Evolutionary conservation across 2,329 filamentous ascomycete species (phyloP).

Genomic region (Cladosporium sphaerospermum): DNA sequence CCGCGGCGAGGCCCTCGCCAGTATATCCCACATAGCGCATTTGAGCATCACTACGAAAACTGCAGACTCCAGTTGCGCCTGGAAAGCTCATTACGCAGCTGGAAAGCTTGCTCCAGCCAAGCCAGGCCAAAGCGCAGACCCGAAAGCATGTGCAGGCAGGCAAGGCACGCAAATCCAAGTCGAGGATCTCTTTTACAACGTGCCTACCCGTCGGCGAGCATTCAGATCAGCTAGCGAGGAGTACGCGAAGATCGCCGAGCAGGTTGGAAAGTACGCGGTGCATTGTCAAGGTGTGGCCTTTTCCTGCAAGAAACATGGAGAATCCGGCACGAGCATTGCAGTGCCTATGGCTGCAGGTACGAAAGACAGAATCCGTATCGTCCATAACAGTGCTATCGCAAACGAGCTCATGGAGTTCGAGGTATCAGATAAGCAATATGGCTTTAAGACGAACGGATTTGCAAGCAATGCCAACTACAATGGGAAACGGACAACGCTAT

Average conservation of each 20-base stretch:
- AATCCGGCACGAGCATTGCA: slow-evolving; percentile 74
- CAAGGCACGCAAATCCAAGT: slow-evolving; percentile 90
- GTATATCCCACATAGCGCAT: slow-evolving; percentile 97
- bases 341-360: slow-evolving; percentile 67
- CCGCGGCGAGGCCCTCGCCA: slow-evolving; percentile 88
- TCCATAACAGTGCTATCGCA: slow-evolving; percentile 76
- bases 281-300: slow-evolving; percentile 90
- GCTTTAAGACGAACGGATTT: slow-evolving; percentile 74
- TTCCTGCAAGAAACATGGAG: slow-evolving; percentile 93
- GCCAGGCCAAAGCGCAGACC: slow-evolving; percentile 78
- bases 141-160: slow-evolving; percentile 79
- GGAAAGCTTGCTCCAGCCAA: slow-evolving; percentile 78
- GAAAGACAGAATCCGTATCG: slow-evolving; percentile 80
- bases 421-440: slow-evolving; percentile 67
- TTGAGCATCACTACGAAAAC: slow-evolving; percentile 92
- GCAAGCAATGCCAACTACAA: slow-evolving; percentile 93
- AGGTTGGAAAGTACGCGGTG: slow-evolving; percentile 87
- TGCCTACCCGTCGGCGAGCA: slow-evolving; percentile 78
- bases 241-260: slow-evolving; percentile 94
- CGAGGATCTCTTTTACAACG: slow-evolving; percentile 95
- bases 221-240: slow-evolving; percentile 91
- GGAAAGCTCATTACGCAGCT: slow-evolving; percentile 80
- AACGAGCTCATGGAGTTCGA: slow-evolving; percentile 80
- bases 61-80: slow-evolving; percentile 78
- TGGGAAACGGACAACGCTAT: slow-evolving; percentile 77